Percentiles rank a stretch among this genome's conserved stretches.
phyloP scores from a whole-genome alignment of 352 stramenopile genomes.

The Globisporangium lucens region DNA sequence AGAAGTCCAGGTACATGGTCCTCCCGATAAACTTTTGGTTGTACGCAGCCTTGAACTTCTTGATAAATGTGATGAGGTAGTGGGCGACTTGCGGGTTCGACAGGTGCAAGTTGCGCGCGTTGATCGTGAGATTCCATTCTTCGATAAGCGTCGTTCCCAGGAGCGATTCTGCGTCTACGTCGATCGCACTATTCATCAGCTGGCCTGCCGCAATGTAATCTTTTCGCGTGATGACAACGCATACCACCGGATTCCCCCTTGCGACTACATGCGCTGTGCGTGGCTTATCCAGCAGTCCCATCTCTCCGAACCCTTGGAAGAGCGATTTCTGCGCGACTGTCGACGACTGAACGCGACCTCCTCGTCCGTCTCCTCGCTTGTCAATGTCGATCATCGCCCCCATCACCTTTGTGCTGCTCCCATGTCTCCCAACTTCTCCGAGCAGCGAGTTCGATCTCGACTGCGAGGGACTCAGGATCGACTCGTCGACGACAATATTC shows the following conservation, averaged over 20 bases:
- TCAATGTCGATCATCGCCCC: not conserved
- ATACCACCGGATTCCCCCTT: slow-evolving; percentile 28
- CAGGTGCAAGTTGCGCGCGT: slow-evolving; percentile 57
- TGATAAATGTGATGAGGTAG: slow-evolving; percentile 70
- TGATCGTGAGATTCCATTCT: slow-evolving; percentile 64
- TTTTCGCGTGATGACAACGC: slow-evolving; percentile 45
- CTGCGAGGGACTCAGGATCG: not conserved
- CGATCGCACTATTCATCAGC: slow-evolving; percentile 25
- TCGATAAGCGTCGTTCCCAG: slow-evolving; percentile 63
- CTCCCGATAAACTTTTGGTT: slow-evolving; percentile 76
- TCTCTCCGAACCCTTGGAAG: slow-evolving; percentile 77
- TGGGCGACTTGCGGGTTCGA: slow-evolving; percentile 66
- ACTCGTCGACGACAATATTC: slow-evolving; percentile 50
- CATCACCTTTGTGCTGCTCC: slow-evolving; percentile 1
- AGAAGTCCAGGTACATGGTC: slow-evolving; percentile 68
- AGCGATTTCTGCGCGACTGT: slow-evolving; percentile 50
- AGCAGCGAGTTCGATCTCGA: slow-evolving; percentile 6
- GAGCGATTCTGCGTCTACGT: slow-evolving; percentile 51
- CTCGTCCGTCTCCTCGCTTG: slow-evolving; percentile 9
- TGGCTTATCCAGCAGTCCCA: slow-evolving; percentile 64
- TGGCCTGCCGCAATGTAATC: slow-evolving; percentile 46
- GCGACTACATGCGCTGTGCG: slow-evolving; percentile 51
- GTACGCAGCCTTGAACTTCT: slow-evolving; percentile 75
- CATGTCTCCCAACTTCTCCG: not conserved
- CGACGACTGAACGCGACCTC: slow-evolving; percentile 21